Percentiles rank a stretch among this genome's conserved stretches.
Conservation (phyloP, 1,284 basidiomycete genomes). For the Leccinum solheimii region DNA sequence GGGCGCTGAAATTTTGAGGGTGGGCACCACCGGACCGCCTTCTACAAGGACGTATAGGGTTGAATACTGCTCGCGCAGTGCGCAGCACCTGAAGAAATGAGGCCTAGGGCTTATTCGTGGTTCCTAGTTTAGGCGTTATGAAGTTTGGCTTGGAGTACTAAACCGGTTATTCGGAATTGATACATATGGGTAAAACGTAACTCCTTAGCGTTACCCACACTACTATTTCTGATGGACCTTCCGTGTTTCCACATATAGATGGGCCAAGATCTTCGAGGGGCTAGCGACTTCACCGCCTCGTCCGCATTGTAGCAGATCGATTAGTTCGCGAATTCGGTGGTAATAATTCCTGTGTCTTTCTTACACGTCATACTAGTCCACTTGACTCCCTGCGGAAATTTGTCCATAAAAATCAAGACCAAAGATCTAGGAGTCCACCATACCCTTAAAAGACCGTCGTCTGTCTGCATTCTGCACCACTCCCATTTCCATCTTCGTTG, state of each 20-base stretch:
- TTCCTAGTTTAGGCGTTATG: background rate
- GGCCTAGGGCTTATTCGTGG: background rate
- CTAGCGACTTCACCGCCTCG: background rate
- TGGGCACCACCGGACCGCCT: background rate
- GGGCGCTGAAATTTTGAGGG: background rate
- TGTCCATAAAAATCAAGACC: background rate
- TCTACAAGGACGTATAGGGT: background rate
- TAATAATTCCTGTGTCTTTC: background rate
- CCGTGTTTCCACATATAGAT: background rate
- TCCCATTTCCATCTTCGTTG: background rate
- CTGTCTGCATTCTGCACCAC: conserved; percentile 7
- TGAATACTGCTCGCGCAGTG: background rate
- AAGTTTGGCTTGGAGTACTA: background rate
- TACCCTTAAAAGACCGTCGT: conserved; percentile 20
- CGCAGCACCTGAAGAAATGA: background rate
- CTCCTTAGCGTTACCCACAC: background rate
- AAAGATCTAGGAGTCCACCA: background rate
- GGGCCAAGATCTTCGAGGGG: background rate
- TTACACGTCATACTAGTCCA: background rate
- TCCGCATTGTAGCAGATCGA: background rate
- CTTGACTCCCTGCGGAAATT: background rate
- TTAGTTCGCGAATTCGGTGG: background rate
- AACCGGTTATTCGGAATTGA: too few species aligned
- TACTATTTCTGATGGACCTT: background rate
- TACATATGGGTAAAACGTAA: background rate